phyloP scores from a whole-genome alignment of 2,329 filamentous ascomycete species.

The Pseudodiploospora longispora region DNA sequence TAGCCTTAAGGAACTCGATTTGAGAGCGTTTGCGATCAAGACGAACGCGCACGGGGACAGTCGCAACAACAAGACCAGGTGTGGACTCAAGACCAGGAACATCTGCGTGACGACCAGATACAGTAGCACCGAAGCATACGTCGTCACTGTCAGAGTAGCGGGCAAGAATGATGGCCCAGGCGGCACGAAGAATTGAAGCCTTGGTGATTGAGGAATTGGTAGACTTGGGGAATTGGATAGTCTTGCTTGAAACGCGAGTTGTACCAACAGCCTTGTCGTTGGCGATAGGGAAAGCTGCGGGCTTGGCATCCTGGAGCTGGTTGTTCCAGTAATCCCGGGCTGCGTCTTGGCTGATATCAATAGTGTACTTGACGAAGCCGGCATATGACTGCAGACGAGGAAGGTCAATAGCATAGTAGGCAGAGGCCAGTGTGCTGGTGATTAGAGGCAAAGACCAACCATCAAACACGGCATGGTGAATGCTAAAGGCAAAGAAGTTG shows the following conservation, averaged over 20 bases:
- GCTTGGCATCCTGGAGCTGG: conserved; percentile 1
- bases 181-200: conserved; percentile 11
- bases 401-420: too few species aligned
- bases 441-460: too few species aligned
- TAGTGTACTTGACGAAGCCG: too few species aligned
- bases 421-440: too few species aligned
- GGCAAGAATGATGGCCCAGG: conserved; percentile 16
- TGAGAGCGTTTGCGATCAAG: conserved; percentile 8
- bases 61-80: conserved; percentile 10
- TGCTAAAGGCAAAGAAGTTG: too few species aligned
- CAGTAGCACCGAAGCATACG: conserved; percentile 15
- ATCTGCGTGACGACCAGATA: conserved; percentile 12
- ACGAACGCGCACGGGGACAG: conserved; percentile 11
- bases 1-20: conserved; percentile 1
- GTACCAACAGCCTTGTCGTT: background rate
- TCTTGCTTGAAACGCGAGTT: background rate
- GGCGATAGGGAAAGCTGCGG: background rate
- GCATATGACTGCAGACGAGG: too few species aligned
- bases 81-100: conserved; percentile 10
- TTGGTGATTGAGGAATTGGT: conserved; percentile 2
- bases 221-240: background rate
- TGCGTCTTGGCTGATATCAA: too few species aligned
- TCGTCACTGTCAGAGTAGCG: conserved; percentile 9
- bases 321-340: conserved; percentile 1
- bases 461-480: too few species aligned